Evolutionary conservation across 495 filamentous ascomycete genomes (phyloP).

Genomic region (Xylaria castorea): DNA sequence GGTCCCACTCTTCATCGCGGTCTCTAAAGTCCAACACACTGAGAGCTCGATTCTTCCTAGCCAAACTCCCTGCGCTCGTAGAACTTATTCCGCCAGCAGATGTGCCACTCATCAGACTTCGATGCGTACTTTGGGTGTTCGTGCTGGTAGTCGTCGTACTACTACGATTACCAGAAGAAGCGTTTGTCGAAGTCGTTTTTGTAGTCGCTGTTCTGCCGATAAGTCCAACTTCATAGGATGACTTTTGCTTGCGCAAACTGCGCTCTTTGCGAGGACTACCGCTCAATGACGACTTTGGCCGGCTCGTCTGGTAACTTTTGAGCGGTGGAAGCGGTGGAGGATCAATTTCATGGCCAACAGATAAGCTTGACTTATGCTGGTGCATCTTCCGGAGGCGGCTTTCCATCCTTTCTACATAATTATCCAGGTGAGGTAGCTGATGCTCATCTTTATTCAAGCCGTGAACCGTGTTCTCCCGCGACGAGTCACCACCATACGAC

Average conservation of each 20-base stretch:
- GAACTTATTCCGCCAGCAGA: conserved; percentile 92
- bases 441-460: conserved; percentile 58
- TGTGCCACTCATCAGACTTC: conserved; percentile 89
- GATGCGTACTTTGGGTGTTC: conserved; percentile 77
- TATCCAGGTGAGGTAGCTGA: conserved; percentile 71
- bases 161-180: conserved; percentile 73
- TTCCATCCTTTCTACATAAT: conserved; percentile 91
- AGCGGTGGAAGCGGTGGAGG: conserved; percentile 69
- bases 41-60: conserved; percentile 67
- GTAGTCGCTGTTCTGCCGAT: conserved; percentile 76
- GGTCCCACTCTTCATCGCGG: conserved; percentile 51
- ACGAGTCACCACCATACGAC: conserved; percentile 56
- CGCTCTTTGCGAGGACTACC: conserved; percentile 40
- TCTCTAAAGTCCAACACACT: conserved; percentile 62
- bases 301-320: conserved; percentile 55
- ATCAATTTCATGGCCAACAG: conserved; percentile 48
- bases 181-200: conserved; percentile 73
- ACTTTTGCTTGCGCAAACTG: conserved; percentile 65
- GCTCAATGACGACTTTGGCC: conserved; percentile 61
- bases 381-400: conserved; percentile 76
- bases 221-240: conserved; percentile 80
- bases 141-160: conserved; percentile 73
- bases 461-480: conserved; percentile 45
- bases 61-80: conserved; percentile 92
- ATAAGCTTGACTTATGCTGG: conserved; percentile 57